Conservation (phyloP, 805 yeast genomes). For the Candida nitratophila region DNA sequence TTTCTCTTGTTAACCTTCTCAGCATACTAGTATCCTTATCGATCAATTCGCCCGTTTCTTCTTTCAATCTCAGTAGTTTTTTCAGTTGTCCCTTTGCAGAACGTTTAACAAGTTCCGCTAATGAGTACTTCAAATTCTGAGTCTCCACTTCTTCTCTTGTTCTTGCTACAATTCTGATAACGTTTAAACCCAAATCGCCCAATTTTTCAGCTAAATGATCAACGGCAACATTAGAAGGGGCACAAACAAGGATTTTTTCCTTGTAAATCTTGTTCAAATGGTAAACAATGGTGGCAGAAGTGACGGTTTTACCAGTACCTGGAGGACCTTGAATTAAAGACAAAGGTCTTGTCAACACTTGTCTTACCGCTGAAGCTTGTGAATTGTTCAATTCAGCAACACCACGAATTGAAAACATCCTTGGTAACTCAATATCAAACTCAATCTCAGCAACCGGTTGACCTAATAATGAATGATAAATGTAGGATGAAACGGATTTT, state of each 20-base stretch:
- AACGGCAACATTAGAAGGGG: constrained; percentile 93
- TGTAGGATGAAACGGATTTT: constrained; percentile 61
- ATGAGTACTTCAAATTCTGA: constrained; percentile 47
- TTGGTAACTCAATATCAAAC: constrained; percentile 57
- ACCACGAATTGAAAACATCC: constrained; percentile 54
- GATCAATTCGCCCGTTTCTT: constrained; percentile 64
- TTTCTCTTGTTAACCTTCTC: constrained; percentile 31
- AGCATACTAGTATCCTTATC: constrained; percentile 42
- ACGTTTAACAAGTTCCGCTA: constrained; percentile 44
- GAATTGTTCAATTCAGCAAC: constrained; percentile 67
- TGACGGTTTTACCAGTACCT: constrained; percentile 93
- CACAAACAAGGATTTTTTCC: constrained; percentile 75
- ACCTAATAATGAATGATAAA: constrained; percentile 76
- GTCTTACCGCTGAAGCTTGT: constrained; percentile 69
- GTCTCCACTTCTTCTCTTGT: constrained; percentile 77
- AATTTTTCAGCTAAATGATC: constrained; percentile 81
- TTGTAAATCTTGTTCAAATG: constrained; percentile 59
- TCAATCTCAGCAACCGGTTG: constrained; percentile 62
- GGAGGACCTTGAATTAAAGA: constrained; percentile 94
- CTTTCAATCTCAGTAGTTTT: constrained; percentile 50
- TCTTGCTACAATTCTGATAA: constrained; percentile 70
- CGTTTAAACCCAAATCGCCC: constrained; percentile 62
- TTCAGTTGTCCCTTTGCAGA: constrained; percentile 49
- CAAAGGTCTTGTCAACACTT: constrained; percentile 63
- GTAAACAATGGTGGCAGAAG: constrained; percentile 81